Base-by-base conservation (phyloP, 768 basidiomycete genomes). In the Kwoniella bestiolae region DNA sequence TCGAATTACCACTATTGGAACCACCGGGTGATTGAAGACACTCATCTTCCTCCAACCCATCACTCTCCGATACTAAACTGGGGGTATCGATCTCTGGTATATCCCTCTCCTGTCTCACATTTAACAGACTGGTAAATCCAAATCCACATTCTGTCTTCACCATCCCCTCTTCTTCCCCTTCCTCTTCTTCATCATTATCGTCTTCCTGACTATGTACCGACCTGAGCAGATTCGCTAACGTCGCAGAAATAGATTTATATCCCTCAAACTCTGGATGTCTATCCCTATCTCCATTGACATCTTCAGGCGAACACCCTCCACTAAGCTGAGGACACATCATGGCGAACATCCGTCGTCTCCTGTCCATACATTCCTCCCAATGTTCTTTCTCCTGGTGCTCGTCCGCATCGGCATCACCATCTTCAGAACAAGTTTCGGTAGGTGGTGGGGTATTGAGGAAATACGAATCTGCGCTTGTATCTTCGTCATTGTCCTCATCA, bases 301-400 rank as follows among this genome's bases (percentile, higher is more conserved):
- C 49, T 5, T 51, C 49, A 4, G 52, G 31, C 23, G 46, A 21
- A 12, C 63, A n/a, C 23, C 34, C 25, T 52, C 29, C 12, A 5
- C 25, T 23, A 21, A 49, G 32, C 45, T 57, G 60, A 29, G 60
- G 55, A 32, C 68, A 72, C 70, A 72, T 72, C 23, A 63, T 35
- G 21, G 74, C 77, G 60, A 78, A 78, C 74, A 78, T 76, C 71
- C 74, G 74, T 41, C 77, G 60, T n/a, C 77, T 46, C 7, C 77
- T 31, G 52, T 77, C 77, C 63, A 77, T 71, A 60, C 77, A 79
- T 46, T 74, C 73, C 63, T 78, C 77, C 79, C 77, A 80, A 29
- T 73, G 69, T n/a, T 62, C 56, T 34, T 75, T 73, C 45, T 72
- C 68, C 21, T 56, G 56, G 26, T 52, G 63, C 8, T 65, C 61